Conservation (phyloP, 164 flowering plant genomes). For the Dillenia turbinata region DNA sequence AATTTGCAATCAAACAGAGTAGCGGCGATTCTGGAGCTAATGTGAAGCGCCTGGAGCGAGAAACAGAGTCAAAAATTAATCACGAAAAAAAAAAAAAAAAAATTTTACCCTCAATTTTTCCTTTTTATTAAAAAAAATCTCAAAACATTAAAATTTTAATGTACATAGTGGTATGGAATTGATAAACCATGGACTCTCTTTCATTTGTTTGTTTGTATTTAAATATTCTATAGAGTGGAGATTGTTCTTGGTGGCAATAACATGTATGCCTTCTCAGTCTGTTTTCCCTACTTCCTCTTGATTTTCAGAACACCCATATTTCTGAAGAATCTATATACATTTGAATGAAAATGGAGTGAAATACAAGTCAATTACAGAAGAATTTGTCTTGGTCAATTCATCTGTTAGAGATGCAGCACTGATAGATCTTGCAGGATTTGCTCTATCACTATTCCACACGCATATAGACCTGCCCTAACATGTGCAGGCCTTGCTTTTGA, state of each 20-base stretch:
- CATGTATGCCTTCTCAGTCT: no score
- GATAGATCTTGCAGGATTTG: constrained; percentile 52
- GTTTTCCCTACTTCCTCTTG: no score
- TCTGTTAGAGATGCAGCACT: constrained; percentile 16
- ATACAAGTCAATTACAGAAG: background rate
- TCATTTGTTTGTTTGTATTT: no score
- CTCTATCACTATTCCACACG: constrained; percentile 55
- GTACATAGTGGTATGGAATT: no score
- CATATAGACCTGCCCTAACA: constrained; percentile 44
- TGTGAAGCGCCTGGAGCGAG: constrained; percentile 82
- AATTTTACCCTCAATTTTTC: no score
- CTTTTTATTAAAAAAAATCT: no score
- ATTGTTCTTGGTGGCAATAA: no score
- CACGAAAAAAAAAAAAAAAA: no score
- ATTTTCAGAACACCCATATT: background rate
- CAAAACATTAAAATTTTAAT: constrained; percentile 62
- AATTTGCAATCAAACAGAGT: constrained; percentile 39
- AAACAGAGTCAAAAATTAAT: constrained; percentile 63
- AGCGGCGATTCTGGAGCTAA: constrained; percentile 94
- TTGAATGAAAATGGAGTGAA: background rate
- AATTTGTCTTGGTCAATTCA: no score
- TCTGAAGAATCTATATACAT: background rate
- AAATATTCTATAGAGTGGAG: no score
- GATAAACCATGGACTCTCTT: no score
- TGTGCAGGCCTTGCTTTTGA: constrained; percentile 37